phyloP scores from a whole-genome alignment of 495 filamentous ascomycete species.

The Arthonia radiata region DNA sequence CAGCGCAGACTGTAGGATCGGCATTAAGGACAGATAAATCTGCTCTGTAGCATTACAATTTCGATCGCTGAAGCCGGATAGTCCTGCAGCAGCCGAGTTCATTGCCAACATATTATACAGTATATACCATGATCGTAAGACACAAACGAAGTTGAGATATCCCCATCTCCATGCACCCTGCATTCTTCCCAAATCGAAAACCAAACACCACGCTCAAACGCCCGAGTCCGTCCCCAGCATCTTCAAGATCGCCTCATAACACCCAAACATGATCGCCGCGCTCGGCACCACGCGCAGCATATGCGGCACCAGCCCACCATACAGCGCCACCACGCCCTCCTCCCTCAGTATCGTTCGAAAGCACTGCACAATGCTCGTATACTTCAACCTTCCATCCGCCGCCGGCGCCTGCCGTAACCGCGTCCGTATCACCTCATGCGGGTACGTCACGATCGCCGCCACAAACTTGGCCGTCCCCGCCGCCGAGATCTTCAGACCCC shows the following conservation, averaged over 20 bases:
- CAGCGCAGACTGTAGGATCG: no score
- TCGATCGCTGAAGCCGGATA: no score
- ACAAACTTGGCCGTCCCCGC: conserved; percentile 63
- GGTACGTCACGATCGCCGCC: conserved; percentile 60
- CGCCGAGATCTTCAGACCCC: conserved; percentile 46
- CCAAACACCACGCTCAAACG: no score
- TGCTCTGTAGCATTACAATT: no score
- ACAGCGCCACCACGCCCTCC: conserved; percentile 57
- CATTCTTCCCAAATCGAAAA: no score
- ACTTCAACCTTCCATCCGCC: conserved; percentile 47
- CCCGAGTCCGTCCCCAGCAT: conserved; percentile 11
- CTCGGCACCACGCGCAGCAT: conserved; percentile 69
- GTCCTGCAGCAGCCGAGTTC: no score
- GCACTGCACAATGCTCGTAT: conserved; percentile 61
- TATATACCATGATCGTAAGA: no score
- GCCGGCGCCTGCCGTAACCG: conserved; percentile 57
- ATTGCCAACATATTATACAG: no score
- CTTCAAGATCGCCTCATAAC: conserved; percentile 59
- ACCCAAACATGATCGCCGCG: conserved; percentile 77
- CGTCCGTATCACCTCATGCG: conserved; percentile 64
- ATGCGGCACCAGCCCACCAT: conserved; percentile 71
- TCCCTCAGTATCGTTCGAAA: conserved; percentile 62
- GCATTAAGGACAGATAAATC: no score
- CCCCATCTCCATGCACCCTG: no score
- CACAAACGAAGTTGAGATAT: no score